Base-by-base conservation (phyloP, 2,329 filamentous ascomycete genomes). In the Teratosphaeria nubilosa region DNA sequence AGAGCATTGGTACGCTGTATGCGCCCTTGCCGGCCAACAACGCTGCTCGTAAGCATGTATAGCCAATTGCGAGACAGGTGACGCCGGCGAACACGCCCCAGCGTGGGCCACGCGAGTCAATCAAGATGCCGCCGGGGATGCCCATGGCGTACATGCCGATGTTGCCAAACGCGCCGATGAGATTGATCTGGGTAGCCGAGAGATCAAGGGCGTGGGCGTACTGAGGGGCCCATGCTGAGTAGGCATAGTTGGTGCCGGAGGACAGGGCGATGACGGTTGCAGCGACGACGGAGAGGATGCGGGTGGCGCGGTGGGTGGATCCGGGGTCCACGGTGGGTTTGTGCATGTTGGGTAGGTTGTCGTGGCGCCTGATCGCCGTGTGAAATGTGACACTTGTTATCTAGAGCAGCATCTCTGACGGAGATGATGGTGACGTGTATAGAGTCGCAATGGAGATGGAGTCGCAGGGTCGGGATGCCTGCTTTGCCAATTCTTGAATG, bases 201-300 rank as follows among this genome's bases (percentile, higher is more conserved):
- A 97, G 83, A 70, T 87, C 85, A 66, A 99, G 80, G 66, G 83
- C 86, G 68, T 95, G 86, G 54, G 91, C 91, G 70, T 96, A 96
- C 75, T 96, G 91, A 22, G 94, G 94, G 14, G 90, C 91, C 91
- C 94, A 99, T 74, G 92, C 92, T 57, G 91, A 96, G 75, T 96
- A 99, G 70, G 91, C 92, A 83, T 99, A 97, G 74, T 96, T 96
- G 62, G 91, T 95, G 61, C 94, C 94, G 73, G 91, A 96, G 60
- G 91, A 90, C 59, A 97, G 79, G 16, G 91, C 85, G 62, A 96
- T 90, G 63, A 85, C 72, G 16, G 91, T 96, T 30, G 90, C 91
- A 54, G 91, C 91, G 59, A 91, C 77, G 66, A 91, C 92, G 63
- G 92, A 91, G 58, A 94, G 75, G 56, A 95, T 79, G 65, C 91